phyloP scores from a whole-genome alignment of 352 stramenopile genomes.

The Hyphochytrium catenoides region DNA sequence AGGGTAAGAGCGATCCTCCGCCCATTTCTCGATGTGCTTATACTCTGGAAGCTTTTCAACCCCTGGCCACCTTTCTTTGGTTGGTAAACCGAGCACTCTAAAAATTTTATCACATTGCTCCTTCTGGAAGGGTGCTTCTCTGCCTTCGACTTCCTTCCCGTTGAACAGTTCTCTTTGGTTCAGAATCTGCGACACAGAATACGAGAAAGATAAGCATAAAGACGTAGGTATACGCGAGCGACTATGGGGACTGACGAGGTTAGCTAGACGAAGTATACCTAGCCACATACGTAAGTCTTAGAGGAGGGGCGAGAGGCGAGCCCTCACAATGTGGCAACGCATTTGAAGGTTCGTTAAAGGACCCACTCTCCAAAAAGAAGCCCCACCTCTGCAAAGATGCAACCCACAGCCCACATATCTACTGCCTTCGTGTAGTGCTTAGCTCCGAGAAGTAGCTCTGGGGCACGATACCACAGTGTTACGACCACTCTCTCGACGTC shows the following conservation, averaged over 20 bases:
- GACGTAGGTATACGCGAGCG: not conserved
- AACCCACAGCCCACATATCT: slow-evolving; percentile 88
- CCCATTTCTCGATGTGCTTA: slow-evolving; percentile 51
- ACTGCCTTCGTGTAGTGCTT: slow-evolving; percentile 79
- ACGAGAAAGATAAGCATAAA: not conserved
- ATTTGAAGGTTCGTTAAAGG: slow-evolving; percentile 16
- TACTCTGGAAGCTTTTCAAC: slow-evolving; percentile 56
- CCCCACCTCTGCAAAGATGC: slow-evolving; percentile 74
- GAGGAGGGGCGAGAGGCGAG: slow-evolving; percentile 25
- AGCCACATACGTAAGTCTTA: slow-evolving; percentile 23
- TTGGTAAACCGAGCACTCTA: slow-evolving; percentile 62
- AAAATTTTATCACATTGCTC: slow-evolving; percentile 72
- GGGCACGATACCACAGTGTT: slow-evolving; percentile 84
- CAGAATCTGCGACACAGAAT: slow-evolving; percentile 21
- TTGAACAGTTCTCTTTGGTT: slow-evolving; percentile 61
- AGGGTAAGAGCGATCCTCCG: slow-evolving; percentile 50
- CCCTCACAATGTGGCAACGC: slow-evolving; percentile 21
- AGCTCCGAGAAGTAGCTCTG: slow-evolving; percentile 73
- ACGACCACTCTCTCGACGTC: slow-evolving; percentile 76
- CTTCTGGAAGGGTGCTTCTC: slow-evolving; percentile 63
- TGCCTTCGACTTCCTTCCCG: slow-evolving; percentile 58
- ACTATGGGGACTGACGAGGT: no score
- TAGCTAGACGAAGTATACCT: slow-evolving; percentile 16
- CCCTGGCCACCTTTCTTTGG: slow-evolving; percentile 46
- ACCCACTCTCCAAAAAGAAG: slow-evolving; percentile 3